phyloP scores from a whole-genome alignment of 805 yeast species.

The Hanseniaspora osmophila region DNA sequence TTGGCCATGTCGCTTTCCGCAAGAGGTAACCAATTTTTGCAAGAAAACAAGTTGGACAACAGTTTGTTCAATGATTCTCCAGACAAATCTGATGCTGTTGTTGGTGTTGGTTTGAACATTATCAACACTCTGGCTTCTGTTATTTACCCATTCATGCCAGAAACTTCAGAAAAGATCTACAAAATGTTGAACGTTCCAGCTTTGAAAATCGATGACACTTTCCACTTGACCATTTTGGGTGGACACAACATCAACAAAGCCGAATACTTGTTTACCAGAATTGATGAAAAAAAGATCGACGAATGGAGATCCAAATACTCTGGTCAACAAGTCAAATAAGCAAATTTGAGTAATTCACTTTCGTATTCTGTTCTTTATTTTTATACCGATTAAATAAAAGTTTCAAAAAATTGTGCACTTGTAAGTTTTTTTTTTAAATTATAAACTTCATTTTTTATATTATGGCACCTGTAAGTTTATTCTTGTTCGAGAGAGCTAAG shows the following conservation, averaged over 20 bases:
- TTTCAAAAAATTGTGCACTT: too few relatives aligned
- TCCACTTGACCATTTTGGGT: slow-evolving; percentile 49
- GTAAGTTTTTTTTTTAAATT: too few relatives aligned
- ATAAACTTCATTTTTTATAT: too few relatives aligned
- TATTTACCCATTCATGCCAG: slow-evolving; percentile 84
- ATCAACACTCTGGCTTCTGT: slow-evolving; percentile 75
- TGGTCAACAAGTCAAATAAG: slow-evolving; percentile 40
- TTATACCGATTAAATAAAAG: too few relatives aligned
- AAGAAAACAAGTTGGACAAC: slow-evolving; percentile 91
- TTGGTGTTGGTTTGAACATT: slow-evolving; percentile 80
- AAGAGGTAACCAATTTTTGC: slow-evolving; percentile 89
- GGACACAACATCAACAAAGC: slow-evolving; percentile 89
- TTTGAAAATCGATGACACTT: slow-evolving; percentile 61
- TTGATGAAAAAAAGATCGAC: slow-evolving; percentile 76
- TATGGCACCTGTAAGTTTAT: too few relatives aligned
- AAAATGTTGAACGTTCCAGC: slow-evolving; percentile 75
- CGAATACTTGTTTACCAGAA: slow-evolving; percentile 80
- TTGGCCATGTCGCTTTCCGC: slow-evolving; percentile 81
- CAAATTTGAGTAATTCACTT: not conserved
- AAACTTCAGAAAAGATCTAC: slow-evolving; percentile 51
- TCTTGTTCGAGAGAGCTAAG: too few relatives aligned
- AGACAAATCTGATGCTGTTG: slow-evolving; percentile 77
- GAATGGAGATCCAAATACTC: slow-evolving; percentile 82
- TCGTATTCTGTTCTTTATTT: not conserved
- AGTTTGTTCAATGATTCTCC: slow-evolving; percentile 62